Base-by-base conservation (phyloP, 2,329 filamentous ascomycete species). In the Venturia aucupariae region DNA sequence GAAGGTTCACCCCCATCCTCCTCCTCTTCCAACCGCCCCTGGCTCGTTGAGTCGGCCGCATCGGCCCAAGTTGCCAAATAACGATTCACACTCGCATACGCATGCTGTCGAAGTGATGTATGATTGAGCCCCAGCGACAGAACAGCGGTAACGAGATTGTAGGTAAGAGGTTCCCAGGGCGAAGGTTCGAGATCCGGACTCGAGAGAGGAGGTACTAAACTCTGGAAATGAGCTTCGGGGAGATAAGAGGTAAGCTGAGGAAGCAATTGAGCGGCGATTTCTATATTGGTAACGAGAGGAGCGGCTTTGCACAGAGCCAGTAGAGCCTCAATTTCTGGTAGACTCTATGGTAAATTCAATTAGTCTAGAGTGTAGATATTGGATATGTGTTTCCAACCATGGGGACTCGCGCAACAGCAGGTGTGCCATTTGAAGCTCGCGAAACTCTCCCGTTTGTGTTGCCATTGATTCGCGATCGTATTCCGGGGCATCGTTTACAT, bases 301-400 rank as follows among this genome's bases (percentile, higher is more conserved):
- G 92, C 90, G 63, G 93, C 90, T 77, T 92, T 93, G 80, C 93
- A 97, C 32, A 99, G 82, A 54, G 94, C 91, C 32, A 97, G 79
- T 32, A 99, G 82, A 63, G 96, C 90, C 75, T 99, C 93, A 69
- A 96, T 88, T 80, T 99, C 95, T 71, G 90, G 87, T 63, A 92
- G 86, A 63, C 87, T 90, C 91, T 95, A 66, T 15, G 19, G 30
- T 27, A 57, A 35, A 39, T 5, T 10, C 44, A 42, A 19, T 60
- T 32, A 55, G 44, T 39, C 10, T 27, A 30, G 39, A 19, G 22
- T 32, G 13, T 24, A 67, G 69, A 41, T 63, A 35, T n/a, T 60
- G 61, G 38, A 19, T 19, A 30, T 60, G 62, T 38, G 2, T 60
- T 4, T 61, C 46, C 51, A 44, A 75, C 75, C 74, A 79, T 80